These are phyloP conservation scores for Suillus cothurnatus DNA, from an alignment of 768 basidiomycete species.

Conservation along the genomic window DNA sequence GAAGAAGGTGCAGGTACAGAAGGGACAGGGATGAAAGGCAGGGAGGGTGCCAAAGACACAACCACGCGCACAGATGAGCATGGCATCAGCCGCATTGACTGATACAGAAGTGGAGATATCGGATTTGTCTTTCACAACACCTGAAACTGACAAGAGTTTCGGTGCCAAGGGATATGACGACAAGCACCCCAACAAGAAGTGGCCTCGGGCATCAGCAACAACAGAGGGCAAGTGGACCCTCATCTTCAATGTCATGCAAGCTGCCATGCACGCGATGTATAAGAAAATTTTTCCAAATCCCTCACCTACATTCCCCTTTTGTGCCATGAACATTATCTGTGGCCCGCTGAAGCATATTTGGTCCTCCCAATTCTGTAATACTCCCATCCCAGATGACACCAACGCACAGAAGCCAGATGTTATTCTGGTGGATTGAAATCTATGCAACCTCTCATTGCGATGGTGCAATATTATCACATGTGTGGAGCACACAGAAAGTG, in stretches of 20 bases:
- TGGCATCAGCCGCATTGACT: neutral
- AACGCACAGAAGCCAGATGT: neutral
- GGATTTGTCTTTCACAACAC: neutral
- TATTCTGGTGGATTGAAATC: neutral
- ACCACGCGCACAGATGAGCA: neutral
- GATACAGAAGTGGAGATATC: neutral
- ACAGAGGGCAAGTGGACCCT: neutral
- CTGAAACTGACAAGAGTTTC: neutral
- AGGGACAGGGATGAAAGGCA: neutral
- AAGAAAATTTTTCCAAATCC: neutral
- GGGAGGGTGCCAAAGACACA: neutral
- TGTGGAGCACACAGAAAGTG: neutral
- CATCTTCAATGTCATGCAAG: neutral
- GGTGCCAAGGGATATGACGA: neutral
- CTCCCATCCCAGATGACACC: neutral
- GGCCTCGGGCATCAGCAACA: neutral
- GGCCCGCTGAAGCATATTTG: neutral
- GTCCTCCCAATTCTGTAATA: neutral
- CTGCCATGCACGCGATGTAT: neutral
- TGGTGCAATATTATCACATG: neutral
- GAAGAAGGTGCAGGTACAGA: neutral
- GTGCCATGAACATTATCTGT: neutral
- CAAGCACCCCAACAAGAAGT: neutral
- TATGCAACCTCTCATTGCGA: neutral
- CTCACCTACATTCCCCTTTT: neutral